Conservation (phyloP, 2,329 filamentous ascomycete species). For the Clarireedia hainanense region DNA sequence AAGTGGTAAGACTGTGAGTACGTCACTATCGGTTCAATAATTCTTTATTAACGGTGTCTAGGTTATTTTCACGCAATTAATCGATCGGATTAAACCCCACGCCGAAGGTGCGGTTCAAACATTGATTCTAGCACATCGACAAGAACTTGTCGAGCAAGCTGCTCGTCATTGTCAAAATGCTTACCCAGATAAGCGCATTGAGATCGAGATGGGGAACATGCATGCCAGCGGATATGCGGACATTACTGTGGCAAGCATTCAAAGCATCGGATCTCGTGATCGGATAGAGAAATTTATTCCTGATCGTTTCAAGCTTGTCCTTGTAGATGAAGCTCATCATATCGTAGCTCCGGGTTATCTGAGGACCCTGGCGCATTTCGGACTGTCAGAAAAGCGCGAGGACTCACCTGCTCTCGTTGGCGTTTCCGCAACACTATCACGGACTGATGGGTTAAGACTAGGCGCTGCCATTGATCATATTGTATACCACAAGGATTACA, state of each 20-base stretch:
- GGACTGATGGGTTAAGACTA: conserved; percentile 76
- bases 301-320: conserved; percentile 70
- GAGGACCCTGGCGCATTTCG: conserved; percentile 69
- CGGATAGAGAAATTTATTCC: conserved; percentile 81
- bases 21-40: background rate
- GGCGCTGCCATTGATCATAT: conserved; percentile 88
- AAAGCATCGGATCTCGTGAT: conserved; percentile 70
- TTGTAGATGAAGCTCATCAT: conserved; percentile 96
- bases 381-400: conserved; percentile 46
- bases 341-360: conserved; percentile 82
- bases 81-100: conserved; percentile 61
- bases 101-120: conserved; percentile 60
- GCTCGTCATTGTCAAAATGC: conserved; percentile 72
- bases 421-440: conserved; percentile 72
- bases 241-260: conserved; percentile 87
- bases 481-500: conserved; percentile 83
- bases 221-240: conserved; percentile 76
- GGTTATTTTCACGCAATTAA: conserved; percentile 95
- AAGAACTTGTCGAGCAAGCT: conserved; percentile 91
- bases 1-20: conserved; percentile 72
- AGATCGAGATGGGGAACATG: conserved; percentile 82
- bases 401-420: conserved; percentile 66
- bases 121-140: conserved; percentile 83
- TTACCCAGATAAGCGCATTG: conserved; percentile 74
- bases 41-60: conserved; percentile 28